Evolutionary conservation across 805 yeast species (phyloP).

Genomic region (Saturnispora galanensis): DNA sequence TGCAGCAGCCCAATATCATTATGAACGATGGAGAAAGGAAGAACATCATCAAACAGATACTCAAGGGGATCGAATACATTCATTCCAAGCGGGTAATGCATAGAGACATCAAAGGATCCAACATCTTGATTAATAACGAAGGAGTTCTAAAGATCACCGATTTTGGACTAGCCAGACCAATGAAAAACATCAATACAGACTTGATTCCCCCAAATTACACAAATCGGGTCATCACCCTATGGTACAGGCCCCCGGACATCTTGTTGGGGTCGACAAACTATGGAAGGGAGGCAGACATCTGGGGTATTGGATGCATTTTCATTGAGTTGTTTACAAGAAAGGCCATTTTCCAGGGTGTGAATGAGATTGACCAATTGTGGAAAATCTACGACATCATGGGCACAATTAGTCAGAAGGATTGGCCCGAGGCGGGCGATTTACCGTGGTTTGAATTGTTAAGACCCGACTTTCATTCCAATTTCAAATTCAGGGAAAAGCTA

Average conservation of each 20-base stretch:
- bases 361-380: slow-evolving; percentile 76
- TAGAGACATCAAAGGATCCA: slow-evolving; percentile 77
- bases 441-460: slow-evolving; percentile 91
- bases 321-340: slow-evolving; percentile 66
- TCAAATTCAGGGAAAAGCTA: slow-evolving; percentile 34
- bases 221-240: slow-evolving; percentile 86
- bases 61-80: slow-evolving; percentile 59
- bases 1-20: slow-evolving; percentile 61
- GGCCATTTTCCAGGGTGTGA: slow-evolving; percentile 80
- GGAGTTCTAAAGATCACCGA: slow-evolving; percentile 69
- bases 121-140: slow-evolving; percentile 51
- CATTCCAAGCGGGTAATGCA: slow-evolving; percentile 64
- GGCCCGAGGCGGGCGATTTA: slow-evolving; percentile 70
- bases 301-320: slow-evolving; percentile 94
- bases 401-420: slow-evolving; percentile 57
- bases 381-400: slow-evolving; percentile 81
- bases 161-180: slow-evolving; percentile 71
- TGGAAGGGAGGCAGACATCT: slow-evolving; percentile 84
- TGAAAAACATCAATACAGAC: slow-evolving; percentile 43
- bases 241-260: slow-evolving; percentile 97
- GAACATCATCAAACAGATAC: slow-evolving; percentile 52
- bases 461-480: slow-evolving; percentile 37
- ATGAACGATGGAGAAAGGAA: slow-evolving; percentile 59
- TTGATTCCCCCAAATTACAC: slow-evolving; percentile 72
- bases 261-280: slow-evolving; percentile 84